These are phyloP conservation scores for Quambalaria eucalypti DNA, from an alignment of 1,284 basidiomycete genomes.

Conservation along the genomic window DNA sequence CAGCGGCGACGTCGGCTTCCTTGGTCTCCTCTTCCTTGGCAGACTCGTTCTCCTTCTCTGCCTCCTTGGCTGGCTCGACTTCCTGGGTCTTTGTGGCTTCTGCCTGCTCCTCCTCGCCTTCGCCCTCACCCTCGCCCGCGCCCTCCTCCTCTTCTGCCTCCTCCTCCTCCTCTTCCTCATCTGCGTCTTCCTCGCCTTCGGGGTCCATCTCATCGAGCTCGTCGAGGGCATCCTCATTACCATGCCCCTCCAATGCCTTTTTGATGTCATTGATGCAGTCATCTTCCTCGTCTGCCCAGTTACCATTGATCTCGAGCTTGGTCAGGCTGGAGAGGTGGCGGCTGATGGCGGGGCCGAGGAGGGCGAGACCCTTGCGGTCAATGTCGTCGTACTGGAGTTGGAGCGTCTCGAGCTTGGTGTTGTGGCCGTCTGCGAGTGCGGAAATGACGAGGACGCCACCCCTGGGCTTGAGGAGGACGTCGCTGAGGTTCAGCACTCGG, in stretches of 20 bases:
- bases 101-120: slow-evolving; percentile 11
- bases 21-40: no score
- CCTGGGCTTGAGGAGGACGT: slow-evolving; percentile 69
- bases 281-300: slow-evolving; percentile 45
- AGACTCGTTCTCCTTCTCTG: no score
- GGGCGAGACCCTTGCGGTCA: slow-evolving; percentile 29
- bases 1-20: background rate
- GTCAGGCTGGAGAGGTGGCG: slow-evolving; percentile 12
- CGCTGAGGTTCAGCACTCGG: slow-evolving; percentile 74
- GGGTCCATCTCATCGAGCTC: slow-evolving; percentile 44
- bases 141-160: slow-evolving; percentile 19
- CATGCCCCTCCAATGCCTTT: slow-evolving; percentile 29
- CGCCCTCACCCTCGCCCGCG: no score
- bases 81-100: background rate
- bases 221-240: slow-evolving; percentile 29
- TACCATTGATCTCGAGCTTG: slow-evolving; percentile 43
- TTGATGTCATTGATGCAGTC: slow-evolving; percentile 38
- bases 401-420: slow-evolving; percentile 27
- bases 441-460: slow-evolving; percentile 47
- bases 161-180: slow-evolving; percentile 27
- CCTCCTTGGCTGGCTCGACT: background rate
- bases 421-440: slow-evolving; percentile 27
- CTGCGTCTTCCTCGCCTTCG: slow-evolving; percentile 38
- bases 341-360: slow-evolving; percentile 26
- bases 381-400: slow-evolving; percentile 43